These are phyloP conservation scores for Nicotiana knightiana DNA, from an alignment of 257 asterid genomes.

Conservation along the genomic window DNA sequence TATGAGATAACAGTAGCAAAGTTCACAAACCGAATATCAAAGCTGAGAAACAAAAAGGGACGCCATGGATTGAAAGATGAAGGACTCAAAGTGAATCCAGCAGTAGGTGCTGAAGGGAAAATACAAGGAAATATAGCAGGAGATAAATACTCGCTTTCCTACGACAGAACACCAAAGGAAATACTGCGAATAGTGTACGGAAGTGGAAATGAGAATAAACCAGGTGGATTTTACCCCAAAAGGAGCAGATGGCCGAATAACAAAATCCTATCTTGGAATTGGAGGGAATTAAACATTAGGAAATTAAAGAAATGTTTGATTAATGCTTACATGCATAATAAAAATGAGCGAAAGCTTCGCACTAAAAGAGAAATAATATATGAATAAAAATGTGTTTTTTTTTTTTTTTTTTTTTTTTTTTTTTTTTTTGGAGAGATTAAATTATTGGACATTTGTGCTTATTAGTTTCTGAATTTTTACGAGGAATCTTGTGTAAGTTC, in stretches of 20 bases:
- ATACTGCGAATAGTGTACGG: constrained; percentile 66
- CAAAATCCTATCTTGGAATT: constrained; percentile 36
- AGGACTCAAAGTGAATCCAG: constrained; percentile 44
- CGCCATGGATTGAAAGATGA: constrained; percentile 57
- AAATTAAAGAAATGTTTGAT: not conserved
- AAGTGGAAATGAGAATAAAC: constrained; percentile 48
- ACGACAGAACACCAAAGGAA: constrained; percentile 57
- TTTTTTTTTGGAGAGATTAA: no score
- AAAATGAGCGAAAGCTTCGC: not conserved
- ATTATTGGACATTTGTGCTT: no score
- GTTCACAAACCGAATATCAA: constrained; percentile 42
- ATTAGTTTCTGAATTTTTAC: no score
- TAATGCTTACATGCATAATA: not conserved
- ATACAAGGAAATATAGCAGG: constrained; percentile 56
- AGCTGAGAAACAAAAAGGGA: constrained; percentile 50
- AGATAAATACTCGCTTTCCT: constrained; percentile 41
- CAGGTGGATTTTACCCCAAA: constrained; percentile 79
- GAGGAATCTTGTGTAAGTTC: no score
- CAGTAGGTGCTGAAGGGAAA: constrained; percentile 52
- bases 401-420: no score
- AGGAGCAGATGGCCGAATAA: constrained; percentile 65
- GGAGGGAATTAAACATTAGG: not conserved
- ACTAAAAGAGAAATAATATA: no score
- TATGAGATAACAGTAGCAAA: constrained; percentile 45
- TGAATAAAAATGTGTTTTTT: no score